Base-by-base conservation (phyloP, 441 rosid species). In the Erodium trifolium region DNA sequence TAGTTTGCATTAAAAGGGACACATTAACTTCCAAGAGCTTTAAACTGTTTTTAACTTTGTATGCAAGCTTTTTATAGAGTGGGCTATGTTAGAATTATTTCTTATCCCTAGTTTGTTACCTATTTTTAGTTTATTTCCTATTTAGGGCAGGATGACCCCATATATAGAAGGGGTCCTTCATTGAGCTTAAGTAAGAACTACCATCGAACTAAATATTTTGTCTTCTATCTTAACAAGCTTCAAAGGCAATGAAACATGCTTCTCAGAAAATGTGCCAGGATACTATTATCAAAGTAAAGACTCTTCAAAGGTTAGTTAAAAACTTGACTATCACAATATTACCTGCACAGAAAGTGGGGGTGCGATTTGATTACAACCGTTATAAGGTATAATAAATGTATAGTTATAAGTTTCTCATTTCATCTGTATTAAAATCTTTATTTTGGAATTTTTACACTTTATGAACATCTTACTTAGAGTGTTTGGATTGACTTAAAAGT, bases 1-100 rank as follows among this genome's bases (percentile, higher is more conserved):
- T 59, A 23, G 64, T 59, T 59, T 59, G 64, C 34, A 59, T 19
- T 59, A 59, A 14, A 59, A 59, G 64, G 10, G 13, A 34, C 23
- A 19, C 37, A 34, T 34, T 55, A 17, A 55, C 62, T 59, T 59
- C 63, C 18, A 59, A 18, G 8, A 29, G 13, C 31, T 19, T 18
- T 23, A 8, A 59, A 59, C 9, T 18, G 12, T 19, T 18, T 59
- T 2, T 23, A 19, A 11, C n/a, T 11, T 59, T 8, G n/a, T 4
- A 51, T 19, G 64, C 34, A 59, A 59, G 64, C 63, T 10, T 59
- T 10, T 59, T 59, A 8, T 13, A 19, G 31, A 17, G 31, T 9
- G 64, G 64, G 12, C 13, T 34, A 34, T 34, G 37, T 34, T 34
- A 34, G 0, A 34, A 34, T 34, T 34, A 34, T 34, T 34, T 34